Evolutionary conservation across 192 early-diverging fungal species (phyloP).

Genomic region (Entomortierella lignicola): DNA sequence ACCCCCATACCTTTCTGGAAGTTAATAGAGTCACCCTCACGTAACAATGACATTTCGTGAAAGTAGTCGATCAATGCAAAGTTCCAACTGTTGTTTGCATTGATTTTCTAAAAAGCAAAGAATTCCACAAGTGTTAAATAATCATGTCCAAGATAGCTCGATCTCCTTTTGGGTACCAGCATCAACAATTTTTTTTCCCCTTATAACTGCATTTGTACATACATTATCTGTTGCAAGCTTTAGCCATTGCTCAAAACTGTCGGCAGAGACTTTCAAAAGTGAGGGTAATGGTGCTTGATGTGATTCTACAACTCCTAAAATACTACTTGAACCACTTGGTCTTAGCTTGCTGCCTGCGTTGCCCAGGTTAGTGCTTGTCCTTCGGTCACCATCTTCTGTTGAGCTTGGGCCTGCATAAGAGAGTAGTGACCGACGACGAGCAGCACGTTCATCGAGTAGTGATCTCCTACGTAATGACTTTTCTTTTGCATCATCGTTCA

Average conservation of each 20-base stretch:
- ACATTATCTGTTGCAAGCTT: constrained; percentile 97
- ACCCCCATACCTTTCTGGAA: constrained; percentile 87
- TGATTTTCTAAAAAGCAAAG: constrained; percentile 98
- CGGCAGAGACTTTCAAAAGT: constrained; percentile 34
- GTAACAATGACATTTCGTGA: constrained; percentile 92
- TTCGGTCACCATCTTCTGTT: constrained; percentile 21
- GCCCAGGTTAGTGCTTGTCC: constrained; percentile 16
- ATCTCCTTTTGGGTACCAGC: too few species aligned
- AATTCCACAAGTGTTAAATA: too few species aligned
- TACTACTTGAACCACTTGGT: constrained; percentile 36
- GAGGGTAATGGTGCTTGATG: constrained; percentile 31
- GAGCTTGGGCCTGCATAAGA: constrained; percentile 2
- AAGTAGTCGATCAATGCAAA: constrained; percentile 99
- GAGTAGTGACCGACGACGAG: constrained; percentile 33
- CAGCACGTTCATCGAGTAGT: constrained; percentile 42
- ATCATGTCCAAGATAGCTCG: too few species aligned
- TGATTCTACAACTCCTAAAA: constrained; percentile 41
- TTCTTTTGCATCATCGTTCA: constrained; percentile 54
- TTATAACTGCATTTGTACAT: background rate
- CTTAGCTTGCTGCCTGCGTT: constrained; percentile 31
- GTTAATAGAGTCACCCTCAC: constrained; percentile 97
- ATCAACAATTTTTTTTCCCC: too few species aligned
- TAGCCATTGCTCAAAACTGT: constrained; percentile 92
- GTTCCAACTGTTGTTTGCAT: constrained; percentile 93
- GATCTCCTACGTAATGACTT: constrained; percentile 45